Conservation (phyloP, 495 filamentous ascomycete species). For the Cenococcum geophilum region DNA sequence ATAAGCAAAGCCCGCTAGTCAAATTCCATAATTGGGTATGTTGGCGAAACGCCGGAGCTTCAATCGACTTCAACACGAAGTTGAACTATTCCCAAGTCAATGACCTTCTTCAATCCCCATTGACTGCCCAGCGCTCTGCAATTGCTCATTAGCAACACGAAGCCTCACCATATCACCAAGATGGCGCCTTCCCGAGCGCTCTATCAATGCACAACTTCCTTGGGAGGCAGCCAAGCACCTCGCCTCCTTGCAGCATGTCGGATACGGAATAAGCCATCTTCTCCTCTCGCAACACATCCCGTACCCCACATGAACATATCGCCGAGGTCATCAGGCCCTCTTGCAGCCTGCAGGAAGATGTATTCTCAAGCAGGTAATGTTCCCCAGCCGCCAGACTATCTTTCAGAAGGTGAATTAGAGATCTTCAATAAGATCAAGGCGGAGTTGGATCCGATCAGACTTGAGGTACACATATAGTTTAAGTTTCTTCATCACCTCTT, state of each 20-base stretch:
- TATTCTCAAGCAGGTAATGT: constrained; percentile 11
- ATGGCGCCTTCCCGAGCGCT: constrained; percentile 29
- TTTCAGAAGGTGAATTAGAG: constrained; percentile 43
- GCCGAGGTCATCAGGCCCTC: background rate
- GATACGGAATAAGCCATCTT: background rate
- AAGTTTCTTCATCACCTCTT: constrained; percentile 8
- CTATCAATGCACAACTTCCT: constrained; percentile 11
- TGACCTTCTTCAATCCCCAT: background rate
- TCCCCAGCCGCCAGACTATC: constrained; percentile 44
- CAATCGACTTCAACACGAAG: background rate
- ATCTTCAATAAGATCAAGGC: constrained; percentile 46
- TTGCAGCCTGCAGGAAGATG: background rate
- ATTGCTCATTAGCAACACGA: background rate
- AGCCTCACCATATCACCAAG: background rate
- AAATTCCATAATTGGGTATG: background rate
- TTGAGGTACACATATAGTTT: constrained; percentile 42
- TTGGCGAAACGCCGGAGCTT: background rate
- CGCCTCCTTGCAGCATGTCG: constrained; percentile 16
- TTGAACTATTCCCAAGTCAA: background rate
- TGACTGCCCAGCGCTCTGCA: background rate
- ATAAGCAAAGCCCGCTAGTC: too few relatives aligned
- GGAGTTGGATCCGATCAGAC: constrained; percentile 40
- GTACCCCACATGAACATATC: background rate
- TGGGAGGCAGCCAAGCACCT: constrained; percentile 7
- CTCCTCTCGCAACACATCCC: background rate